Evolutionary conservation across 352 stramenopile genomes (phyloP), one percentile per base, ranked within the genome.

Genomic region (Globisporangium acanthophoron): DNA sequence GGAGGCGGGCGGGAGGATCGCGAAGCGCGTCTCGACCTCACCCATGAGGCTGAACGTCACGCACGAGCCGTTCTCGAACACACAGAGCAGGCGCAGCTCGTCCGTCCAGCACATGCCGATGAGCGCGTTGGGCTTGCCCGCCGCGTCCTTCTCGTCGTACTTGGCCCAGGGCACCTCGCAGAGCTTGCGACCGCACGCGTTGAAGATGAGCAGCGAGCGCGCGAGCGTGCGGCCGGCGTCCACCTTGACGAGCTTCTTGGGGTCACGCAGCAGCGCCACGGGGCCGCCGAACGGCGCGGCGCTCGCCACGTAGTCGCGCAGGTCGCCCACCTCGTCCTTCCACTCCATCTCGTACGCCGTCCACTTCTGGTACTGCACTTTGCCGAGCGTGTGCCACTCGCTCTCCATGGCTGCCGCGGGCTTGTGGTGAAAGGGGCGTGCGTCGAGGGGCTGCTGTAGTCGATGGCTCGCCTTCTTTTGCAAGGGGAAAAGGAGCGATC

Each of bases 351-450:
- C 75, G 69, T 90, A 92, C 49, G 80, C 65, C 15, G 76, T 65
- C 80, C 82, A 91, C 67, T 89, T 91, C 74, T 92, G 80, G 72
- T 94, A 94, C 76, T 91, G 85, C 35, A 90, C 82, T 65, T 90
- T 89, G 59, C 85, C 82, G 40, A 94, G 70, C 56, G 82, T 90
- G 61, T 94, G 81, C 85, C 81, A 91, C 64, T 94, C 81, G 59
- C 72, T 81, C 71, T 88, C 78, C 79, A 89, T 88, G 37, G 37
- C 37, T 27, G 24, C 24, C 24, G 24, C 24, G 24, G 24, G 24
- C 24, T 27, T 27, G 24, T 27, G 24, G 24, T 27, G 24, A 27
- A 27, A 27, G 24, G 24, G 24, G 24, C 24, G 24, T 27, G 24
- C 24, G 24, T 27, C 24, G 24, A 27, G 24, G 24, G 24, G 24